phyloP scores from a whole-genome alignment of 495 filamentous ascomycete genomes.

The Aspergillus sclerotioniger region DNA sequence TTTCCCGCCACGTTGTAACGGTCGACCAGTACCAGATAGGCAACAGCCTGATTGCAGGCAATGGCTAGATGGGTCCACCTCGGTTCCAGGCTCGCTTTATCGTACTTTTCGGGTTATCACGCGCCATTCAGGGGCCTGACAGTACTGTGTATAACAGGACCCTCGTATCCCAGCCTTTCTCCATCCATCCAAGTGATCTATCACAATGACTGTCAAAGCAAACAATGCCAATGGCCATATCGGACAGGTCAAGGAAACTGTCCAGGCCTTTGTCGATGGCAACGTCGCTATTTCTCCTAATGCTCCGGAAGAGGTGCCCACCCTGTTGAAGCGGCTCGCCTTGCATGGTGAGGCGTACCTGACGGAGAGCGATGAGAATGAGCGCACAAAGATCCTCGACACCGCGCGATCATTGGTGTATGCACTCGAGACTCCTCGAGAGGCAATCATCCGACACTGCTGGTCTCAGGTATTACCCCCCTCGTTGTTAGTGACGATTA shows the following conservation, averaged over 20 bases:
- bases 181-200: neutral
- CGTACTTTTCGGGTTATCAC: too few species aligned
- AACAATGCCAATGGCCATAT: neutral
- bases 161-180: neutral
- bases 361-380: slow-evolving; percentile 14
- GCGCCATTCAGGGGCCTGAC: neutral
- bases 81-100: too few species aligned
- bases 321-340: slow-evolving; percentile 25
- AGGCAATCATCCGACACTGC: slow-evolving; percentile 40
- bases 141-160: neutral
- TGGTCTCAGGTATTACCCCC: slow-evolving; percentile 44
- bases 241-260: neutral
- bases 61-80: too few species aligned
- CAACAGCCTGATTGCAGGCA: too few species aligned
- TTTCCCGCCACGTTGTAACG: too few species aligned
- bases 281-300: slow-evolving; percentile 26
- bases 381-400: slow-evolving; percentile 28
- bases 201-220: neutral
- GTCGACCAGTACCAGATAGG: too few species aligned
- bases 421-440: slow-evolving; percentile 41
- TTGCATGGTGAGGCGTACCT: slow-evolving; percentile 20
- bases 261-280: slow-evolving; percentile 7
- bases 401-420: slow-evolving; percentile 30
- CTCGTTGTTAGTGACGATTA: too few species aligned
- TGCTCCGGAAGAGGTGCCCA: slow-evolving; percentile 25